Conservation (phyloP, 2,329 filamentous ascomycete genomes). For the Ceratocystis diversiconidia region DNA sequence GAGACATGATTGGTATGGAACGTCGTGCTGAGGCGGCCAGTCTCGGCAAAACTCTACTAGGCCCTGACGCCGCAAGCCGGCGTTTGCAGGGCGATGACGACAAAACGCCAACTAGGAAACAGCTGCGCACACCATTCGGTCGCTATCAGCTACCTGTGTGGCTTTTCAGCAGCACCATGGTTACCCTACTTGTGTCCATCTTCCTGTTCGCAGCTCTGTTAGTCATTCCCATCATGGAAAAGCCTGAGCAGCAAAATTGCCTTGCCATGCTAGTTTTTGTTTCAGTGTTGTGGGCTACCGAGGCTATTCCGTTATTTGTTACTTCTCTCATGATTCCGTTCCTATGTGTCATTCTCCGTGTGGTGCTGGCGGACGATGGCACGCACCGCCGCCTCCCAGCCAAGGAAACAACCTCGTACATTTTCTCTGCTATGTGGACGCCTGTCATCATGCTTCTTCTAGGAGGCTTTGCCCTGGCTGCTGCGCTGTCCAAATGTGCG, state of each 20-base stretch:
- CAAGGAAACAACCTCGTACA: constrained; percentile 65
- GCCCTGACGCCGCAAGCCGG: constrained; percentile 52
- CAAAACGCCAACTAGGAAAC: constrained; percentile 45
- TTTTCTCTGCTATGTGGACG: constrained; percentile 97
- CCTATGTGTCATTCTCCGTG: constrained; percentile 70
- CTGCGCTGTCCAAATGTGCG: constrained; percentile 88
- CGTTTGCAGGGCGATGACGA: constrained; percentile 76
- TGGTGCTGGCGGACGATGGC: constrained; percentile 61
- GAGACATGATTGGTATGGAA: constrained; percentile 97
- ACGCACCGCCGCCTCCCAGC: constrained; percentile 59
- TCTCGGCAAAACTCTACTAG: constrained; percentile 71
- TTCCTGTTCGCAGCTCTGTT: constrained; percentile 62
- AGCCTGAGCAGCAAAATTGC: constrained; percentile 87
- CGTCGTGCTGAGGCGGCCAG: constrained; percentile 88
- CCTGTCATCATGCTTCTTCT: constrained; percentile 97
- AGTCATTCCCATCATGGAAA: constrained; percentile 66
- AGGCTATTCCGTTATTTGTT: constrained; percentile 94
- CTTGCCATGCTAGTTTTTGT: constrained; percentile 87
- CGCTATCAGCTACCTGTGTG: constrained; percentile 62
- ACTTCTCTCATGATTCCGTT: constrained; percentile 91
- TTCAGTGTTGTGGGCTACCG: constrained; percentile 89
- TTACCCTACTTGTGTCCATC: constrained; percentile 57
- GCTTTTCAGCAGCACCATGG: constrained; percentile 71
- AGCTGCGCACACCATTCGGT: constrained; percentile 67
- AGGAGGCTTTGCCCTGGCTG: constrained; percentile 89